These are phyloP conservation scores for Saccharum officinarum DNA, from an alignment of 176 grass and related monocot species.

Conservation along the genomic window DNA sequence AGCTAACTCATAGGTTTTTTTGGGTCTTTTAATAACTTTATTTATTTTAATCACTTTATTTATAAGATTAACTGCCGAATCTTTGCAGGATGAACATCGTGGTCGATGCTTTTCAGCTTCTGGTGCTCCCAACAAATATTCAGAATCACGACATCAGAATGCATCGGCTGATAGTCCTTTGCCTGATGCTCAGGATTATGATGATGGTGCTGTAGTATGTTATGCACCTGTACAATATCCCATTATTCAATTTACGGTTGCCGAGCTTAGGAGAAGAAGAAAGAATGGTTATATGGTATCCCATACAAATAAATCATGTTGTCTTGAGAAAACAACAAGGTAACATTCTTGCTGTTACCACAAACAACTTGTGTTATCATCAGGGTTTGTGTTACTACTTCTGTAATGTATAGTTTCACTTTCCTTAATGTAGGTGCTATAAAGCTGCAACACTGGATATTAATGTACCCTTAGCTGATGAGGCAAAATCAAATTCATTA, in stretches of 20 bases:
- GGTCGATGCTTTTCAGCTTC: conserved; percentile 30
- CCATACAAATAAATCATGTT: conserved; percentile 38
- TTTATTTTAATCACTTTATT: conserved; percentile 14
- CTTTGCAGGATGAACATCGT: conserved; percentile 43
- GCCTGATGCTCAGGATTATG: conserved; percentile 33
- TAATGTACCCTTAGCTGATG: conserved; percentile 60
- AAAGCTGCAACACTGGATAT: conserved; percentile 72
- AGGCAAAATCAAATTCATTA: conserved; percentile 66
- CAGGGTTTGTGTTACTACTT: neutral
- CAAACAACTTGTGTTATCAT: conserved; percentile 33
- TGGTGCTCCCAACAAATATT: conserved; percentile 40
- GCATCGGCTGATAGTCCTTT: conserved; percentile 36
- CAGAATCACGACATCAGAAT: conserved; percentile 37
- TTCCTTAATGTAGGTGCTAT: conserved; percentile 55
- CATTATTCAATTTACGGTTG: conserved; percentile 62
- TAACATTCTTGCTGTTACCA: conserved; percentile 34
- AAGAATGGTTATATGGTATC: conserved; percentile 47
- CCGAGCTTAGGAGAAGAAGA: conserved; percentile 76
- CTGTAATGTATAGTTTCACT: conserved; percentile 32
- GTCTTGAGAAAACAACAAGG: conserved; percentile 52
- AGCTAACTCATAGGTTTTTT: neutral
- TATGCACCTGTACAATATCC: conserved; percentile 54
- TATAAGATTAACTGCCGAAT: conserved; percentile 12
- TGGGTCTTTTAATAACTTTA: no score
- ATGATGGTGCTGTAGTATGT: conserved; percentile 37